These are phyloP conservation scores for Colletotrichum theobromicola DNA, from an alignment of 2,329 filamentous ascomycete species.

Conservation along the genomic window DNA sequence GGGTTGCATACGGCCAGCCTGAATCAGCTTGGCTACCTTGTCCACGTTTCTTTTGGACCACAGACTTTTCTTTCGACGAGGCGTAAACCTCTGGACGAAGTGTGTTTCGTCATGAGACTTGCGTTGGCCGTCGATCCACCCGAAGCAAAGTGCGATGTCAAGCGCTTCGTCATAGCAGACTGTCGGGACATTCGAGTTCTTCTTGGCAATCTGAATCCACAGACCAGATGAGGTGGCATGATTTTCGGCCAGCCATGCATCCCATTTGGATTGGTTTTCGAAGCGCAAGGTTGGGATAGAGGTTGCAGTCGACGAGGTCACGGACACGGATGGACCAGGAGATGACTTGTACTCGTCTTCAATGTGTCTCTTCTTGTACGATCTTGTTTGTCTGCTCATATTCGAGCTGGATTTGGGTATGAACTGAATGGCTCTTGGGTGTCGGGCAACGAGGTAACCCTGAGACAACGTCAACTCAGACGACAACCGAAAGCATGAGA, in stretches of 20 bases:
- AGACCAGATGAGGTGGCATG: constrained; percentile 39
- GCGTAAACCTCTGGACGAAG: constrained; percentile 64
- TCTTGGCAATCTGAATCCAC: constrained; percentile 57
- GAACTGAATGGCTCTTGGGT: neutral
- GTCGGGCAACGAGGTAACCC: neutral
- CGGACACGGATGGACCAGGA: neutral
- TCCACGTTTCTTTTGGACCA: constrained; percentile 67
- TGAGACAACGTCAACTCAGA: neutral
- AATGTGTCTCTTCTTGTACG: rapidly evolving
- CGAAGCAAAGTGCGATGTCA: constrained; percentile 62
- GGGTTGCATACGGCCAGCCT: constrained; percentile 52
- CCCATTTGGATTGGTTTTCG: constrained; percentile 32
- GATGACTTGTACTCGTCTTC: neutral
- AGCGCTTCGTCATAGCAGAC: constrained; percentile 58
- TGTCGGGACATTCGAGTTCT: constrained; percentile 44
- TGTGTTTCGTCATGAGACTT: constrained; percentile 46
- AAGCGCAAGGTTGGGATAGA: constrained; percentile 30
- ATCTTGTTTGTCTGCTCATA: neutral
- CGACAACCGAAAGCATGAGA: rapidly evolving
- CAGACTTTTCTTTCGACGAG: constrained; percentile 56
- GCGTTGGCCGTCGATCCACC: constrained; percentile 67
- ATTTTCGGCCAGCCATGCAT: constrained; percentile 43
- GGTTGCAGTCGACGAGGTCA: neutral
- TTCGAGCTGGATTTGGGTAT: neutral
- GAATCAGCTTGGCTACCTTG: constrained; percentile 49